Base-by-base conservation (phyloP, 176 grass and related monocot genomes). In the Lolium perenne region DNA sequence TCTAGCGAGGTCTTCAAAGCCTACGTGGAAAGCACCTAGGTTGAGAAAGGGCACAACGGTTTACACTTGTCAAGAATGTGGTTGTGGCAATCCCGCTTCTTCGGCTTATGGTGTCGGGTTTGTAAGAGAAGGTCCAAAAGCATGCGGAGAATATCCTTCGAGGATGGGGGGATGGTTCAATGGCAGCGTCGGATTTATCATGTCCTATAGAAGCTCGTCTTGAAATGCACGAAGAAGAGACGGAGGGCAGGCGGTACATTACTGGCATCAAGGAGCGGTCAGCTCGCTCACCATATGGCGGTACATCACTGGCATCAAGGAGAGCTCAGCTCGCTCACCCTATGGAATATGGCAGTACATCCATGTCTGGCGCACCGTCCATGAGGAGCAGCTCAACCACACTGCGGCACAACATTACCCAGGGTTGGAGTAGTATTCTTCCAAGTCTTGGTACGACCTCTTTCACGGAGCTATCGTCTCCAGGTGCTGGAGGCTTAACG, bases 371-470 rank as follows among this genome's bases (percentile, higher is more conserved):
- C 8, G 20, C 67, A 11, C 20, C 8, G 38, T 43, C 67, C 40
- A 41, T 70, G 38, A 45, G 65, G 40, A 46, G 69, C 69, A 72
- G 40, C 69, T 72, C 43, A 70, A 63, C 70, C n/a, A 48, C 70
- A 35, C 32, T 73, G n/a, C n/a, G 23, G 43, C 43, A 48, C 70
- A 48, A 73, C n/a, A 46, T 73, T 2, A 45, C 35, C 65, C 38
- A 7, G 65, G 20, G 32, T 69, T 40, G 7, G 32, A 43, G 38
- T 25, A 14, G 4, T 29, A 64, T 25, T 64, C 23, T 64, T 29
- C 21, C 8, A 41, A 69, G 8, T 45, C 38, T 71, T 71, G 68
- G 10, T 71, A 71, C 38, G 40, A 71, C 38, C 18, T 21, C 38
- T 20, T 71, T 35, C 8, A 71, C 8, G 67, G 17, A 71, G 68